phyloP scores from a whole-genome alignment of 2,329 filamentous ascomycete species.

The Exophiala spinifera region DNA sequence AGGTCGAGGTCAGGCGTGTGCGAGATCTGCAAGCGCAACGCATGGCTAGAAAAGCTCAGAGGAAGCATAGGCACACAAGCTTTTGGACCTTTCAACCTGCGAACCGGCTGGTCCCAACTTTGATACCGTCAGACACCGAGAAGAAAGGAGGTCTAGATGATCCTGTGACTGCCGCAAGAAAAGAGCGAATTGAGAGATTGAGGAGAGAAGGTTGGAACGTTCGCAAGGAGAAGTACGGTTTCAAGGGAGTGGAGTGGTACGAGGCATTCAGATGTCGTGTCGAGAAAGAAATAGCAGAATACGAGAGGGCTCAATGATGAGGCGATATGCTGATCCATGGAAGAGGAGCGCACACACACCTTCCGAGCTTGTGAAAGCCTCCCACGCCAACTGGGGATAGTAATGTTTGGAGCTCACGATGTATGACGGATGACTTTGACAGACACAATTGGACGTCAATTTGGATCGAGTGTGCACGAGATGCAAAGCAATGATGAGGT shows the following conservation, averaged over 20 bases:
- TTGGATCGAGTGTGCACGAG: no score
- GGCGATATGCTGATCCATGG: no score
- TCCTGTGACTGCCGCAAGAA: background rate
- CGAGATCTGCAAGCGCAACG: conserved; percentile 15
- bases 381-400: background rate
- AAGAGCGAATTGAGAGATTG: conserved; percentile 24
- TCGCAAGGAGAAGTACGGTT: conserved; percentile 26
- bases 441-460: no score
- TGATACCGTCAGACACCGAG: background rate
- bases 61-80: conserved; percentile 19
- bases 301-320: background rate
- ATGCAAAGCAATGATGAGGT: no score
- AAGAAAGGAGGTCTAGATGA: background rate
- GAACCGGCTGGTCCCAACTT: no score
- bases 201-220: conserved; percentile 22
- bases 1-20: conserved; percentile 8
- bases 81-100: conserved; percentile 18
- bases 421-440: no score
- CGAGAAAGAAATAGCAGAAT: conserved; percentile 14
- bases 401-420: background rate
- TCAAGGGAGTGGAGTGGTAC: conserved; percentile 26
- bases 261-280: conserved; percentile 16
- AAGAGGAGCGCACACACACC: no score
- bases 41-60: conserved; percentile 1
- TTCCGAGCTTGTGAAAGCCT: no score